Evolutionary conservation across 1,139 yeast species (phyloP).

Genomic region (Kurtzmaniella quercitrusa): DNA sequence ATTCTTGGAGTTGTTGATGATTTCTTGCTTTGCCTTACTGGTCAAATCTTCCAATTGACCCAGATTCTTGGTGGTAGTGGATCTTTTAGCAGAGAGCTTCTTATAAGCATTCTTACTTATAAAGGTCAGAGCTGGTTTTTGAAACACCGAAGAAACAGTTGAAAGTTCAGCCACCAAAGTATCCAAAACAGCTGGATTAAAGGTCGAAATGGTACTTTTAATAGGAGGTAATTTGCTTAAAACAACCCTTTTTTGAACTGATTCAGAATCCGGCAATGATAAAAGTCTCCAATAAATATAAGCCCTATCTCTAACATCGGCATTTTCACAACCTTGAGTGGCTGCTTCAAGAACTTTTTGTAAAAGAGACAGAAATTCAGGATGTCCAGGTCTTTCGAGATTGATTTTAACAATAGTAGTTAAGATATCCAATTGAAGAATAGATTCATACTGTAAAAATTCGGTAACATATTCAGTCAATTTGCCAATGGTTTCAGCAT

Average conservation of each 20-base stretch:
- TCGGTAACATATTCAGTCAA: conserved; percentile 49
- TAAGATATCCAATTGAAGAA: conserved; percentile 71
- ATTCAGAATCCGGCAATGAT: conserved; percentile 49
- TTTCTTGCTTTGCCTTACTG: conserved; percentile 73
- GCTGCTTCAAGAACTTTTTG: conserved; percentile 74
- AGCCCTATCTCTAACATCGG: conserved; percentile 93
- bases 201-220: conserved; percentile 64
- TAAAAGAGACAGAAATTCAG: conserved; percentile 40
- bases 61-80: conserved; percentile 17
- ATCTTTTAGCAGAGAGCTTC: conserved; percentile 16
- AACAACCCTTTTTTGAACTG: conserved; percentile 46
- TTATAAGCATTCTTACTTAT: conserved; percentile 40
- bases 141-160: conserved; percentile 85
- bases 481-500: conserved; percentile 29
- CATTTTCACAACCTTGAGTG: conserved; percentile 77
- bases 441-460: conserved; percentile 69
- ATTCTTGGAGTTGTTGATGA: conserved; percentile 60
- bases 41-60: conserved; percentile 70
- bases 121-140: conserved; percentile 73
- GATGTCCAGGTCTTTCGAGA: conserved; percentile 38
- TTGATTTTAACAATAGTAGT: conserved; percentile 78
- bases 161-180: conserved; percentile 73
- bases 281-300: conserved; percentile 91
- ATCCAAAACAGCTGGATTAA: conserved; percentile 65
- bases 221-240: conserved; percentile 67